Conservation (phyloP, 306 rosid species). For the Trichosanthes cucumerina region DNA sequence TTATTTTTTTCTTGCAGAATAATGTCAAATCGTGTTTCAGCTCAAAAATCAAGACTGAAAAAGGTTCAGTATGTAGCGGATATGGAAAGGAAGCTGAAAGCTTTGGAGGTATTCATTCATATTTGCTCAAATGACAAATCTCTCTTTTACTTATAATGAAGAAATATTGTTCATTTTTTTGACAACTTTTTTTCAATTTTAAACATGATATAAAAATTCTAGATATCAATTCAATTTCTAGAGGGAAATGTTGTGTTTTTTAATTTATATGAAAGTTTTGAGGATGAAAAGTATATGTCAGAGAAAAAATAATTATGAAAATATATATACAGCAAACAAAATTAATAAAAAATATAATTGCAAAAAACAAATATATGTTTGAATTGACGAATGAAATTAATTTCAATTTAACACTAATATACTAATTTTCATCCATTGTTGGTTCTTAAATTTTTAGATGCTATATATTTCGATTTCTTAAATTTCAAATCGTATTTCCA, state of each 20-base stretch:
- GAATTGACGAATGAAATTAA: neutral
- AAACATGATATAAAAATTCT: neutral
- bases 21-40: constrained; percentile 13
- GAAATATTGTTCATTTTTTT: neutral
- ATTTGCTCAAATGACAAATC: neutral
- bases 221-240: too few species aligned
- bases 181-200: neutral
- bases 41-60: constrained; percentile 14
- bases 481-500: neutral
- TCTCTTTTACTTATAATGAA: neutral
- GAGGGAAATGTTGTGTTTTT: neutral
- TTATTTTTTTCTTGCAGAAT: constrained; percentile 1
- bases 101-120: constrained; percentile 22
- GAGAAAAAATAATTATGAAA: neutral
- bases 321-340: neutral
- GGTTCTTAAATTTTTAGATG: neutral
- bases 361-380: neutral
- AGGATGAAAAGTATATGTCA: neutral
- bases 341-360: neutral
- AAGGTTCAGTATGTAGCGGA: constrained; percentile 11
- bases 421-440: neutral
- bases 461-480: neutral
- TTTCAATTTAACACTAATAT: neutral
- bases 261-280: neutral
- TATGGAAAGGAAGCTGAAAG: constrained; percentile 13